Evolutionary conservation across 441 rosid genomes (phyloP).

Genomic region (Adansonia madagascariensis): DNA sequence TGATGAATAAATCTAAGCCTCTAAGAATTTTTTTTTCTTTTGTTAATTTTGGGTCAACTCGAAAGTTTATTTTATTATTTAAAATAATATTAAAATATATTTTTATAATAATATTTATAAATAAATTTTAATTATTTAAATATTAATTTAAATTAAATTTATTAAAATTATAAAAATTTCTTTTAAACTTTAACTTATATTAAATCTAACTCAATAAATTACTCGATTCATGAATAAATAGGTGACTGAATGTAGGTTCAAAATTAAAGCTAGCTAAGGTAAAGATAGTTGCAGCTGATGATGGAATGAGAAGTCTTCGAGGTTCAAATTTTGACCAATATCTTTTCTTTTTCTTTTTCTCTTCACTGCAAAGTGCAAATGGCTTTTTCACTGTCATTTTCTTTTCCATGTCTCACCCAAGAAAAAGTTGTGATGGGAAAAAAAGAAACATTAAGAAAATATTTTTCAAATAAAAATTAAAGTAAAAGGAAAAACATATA

Average conservation of each 20-base stretch:
- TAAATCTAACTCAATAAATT: too few species aligned
- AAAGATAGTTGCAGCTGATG: slow-evolving; percentile 61
- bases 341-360: slow-evolving; percentile 49
- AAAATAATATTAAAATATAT: too few species aligned
- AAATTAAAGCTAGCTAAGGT: slow-evolving; percentile 22
- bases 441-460: neutral
- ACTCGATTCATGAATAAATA: too few species aligned
- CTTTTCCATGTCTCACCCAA: slow-evolving; percentile 18
- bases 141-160: too few species aligned
- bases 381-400: slow-evolving; percentile 48
- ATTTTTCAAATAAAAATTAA: neutral
- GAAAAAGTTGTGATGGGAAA: slow-evolving; percentile 20
- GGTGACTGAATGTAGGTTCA: neutral
- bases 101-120: too few species aligned
- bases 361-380: slow-evolving; percentile 36
- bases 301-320: slow-evolving; percentile 61
- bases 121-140: too few species aligned
- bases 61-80: neutral
- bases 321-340: slow-evolving; percentile 70
- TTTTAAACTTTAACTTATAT: too few species aligned
- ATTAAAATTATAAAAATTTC: too few species aligned
- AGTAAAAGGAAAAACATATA: neutral
- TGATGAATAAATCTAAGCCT: too few species aligned
- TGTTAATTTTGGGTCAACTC: too few species aligned
- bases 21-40: too few species aligned